Evolutionary conservation across 1,284 basidiomycete species (phyloP), one percentile per base, ranked within the genome.

Genomic region (Sanghuangporus sanghuang): DNA sequence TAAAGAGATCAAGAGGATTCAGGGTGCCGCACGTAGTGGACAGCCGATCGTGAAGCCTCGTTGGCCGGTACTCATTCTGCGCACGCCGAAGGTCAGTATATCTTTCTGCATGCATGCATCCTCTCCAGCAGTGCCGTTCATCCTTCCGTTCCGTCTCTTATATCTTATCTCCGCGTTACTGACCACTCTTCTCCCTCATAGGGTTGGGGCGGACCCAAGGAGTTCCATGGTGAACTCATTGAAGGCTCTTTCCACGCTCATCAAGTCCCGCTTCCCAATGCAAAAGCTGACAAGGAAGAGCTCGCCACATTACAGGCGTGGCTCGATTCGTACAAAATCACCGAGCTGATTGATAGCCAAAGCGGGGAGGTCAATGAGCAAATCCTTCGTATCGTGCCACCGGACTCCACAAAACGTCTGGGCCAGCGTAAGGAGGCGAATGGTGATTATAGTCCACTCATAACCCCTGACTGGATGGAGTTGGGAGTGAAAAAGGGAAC

Each of bases 61-160:
- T 54, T 95, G 91, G 91, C 93, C 93, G 3, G 82, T 95, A 71
- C 78, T 95, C 67, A 84, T 95, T 70, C 78, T 95, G 60, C 85
- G 92, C 52, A 91, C 91, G 1, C 92, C 92, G 8, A 95, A 95
- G 73, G 81, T 77, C 57, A 64, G 71, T 63, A 39, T 52, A 40
- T 12, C 9, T 21, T 54, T 7, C 46, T 36, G 48, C 23, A 14
- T 35, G 23, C 18, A 32, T 38, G 53, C 7, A 38, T 39, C 40
- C 16, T 36, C 21, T 44, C 36, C n/a, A n/a, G n/a, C 18, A n/a
- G 12, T 54, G 32, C 32, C 12, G 11, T 54, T 23, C 18, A 14
- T 54, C 35, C 21, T 54, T 50, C 44, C 36, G 11, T 39, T 52
- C 18, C 21, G 16, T 55, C 42, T 16, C 54, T 36, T 27, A 36